These are phyloP conservation scores for Tetracladium maxilliforme DNA, from an alignment of 2,329 filamentous ascomycete genomes.

Conservation along the genomic window DNA sequence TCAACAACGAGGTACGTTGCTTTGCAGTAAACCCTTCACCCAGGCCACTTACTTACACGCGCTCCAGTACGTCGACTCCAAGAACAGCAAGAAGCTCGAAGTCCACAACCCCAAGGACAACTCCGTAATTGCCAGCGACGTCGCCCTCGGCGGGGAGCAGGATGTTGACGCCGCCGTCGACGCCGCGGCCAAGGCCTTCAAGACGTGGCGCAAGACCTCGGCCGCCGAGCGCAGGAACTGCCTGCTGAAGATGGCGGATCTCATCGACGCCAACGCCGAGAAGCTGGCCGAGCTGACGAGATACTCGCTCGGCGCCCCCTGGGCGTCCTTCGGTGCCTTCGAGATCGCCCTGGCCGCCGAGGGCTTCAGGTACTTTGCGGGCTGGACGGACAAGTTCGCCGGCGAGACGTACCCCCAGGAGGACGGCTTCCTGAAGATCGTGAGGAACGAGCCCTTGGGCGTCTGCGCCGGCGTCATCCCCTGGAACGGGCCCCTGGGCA, in stretches of 20 bases:
- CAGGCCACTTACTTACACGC: too few species aligned
- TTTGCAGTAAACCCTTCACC: too few species aligned
- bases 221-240: constrained; percentile 20
- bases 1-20: constrained; percentile 21
- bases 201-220: constrained; percentile 12
- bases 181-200: constrained; percentile 3
- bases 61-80: constrained; percentile 22
- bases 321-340: constrained; percentile 24
- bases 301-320: constrained; percentile 29
- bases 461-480: constrained; percentile 1
- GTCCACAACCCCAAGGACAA: constrained; percentile 32
- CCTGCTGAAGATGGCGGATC: constrained; percentile 26
- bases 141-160: constrained; percentile 21
- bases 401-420: constrained; percentile 24
- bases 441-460: constrained; percentile 17
- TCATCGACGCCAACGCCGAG: constrained; percentile 21
- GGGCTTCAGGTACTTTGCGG: constrained; percentile 17
- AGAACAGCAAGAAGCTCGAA: constrained; percentile 27
- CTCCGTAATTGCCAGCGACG: constrained; percentile 30
- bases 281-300: constrained; percentile 22
- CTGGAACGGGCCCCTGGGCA: constrained; percentile 1
- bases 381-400: constrained; percentile 21
- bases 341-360: constrained; percentile 18
- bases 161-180: constrained; percentile 3
- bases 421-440: constrained; percentile 26